Evolutionary conservation across 495 filamentous ascomycete species (phyloP).

Genomic region (Bryoglossum gracile): DNA sequence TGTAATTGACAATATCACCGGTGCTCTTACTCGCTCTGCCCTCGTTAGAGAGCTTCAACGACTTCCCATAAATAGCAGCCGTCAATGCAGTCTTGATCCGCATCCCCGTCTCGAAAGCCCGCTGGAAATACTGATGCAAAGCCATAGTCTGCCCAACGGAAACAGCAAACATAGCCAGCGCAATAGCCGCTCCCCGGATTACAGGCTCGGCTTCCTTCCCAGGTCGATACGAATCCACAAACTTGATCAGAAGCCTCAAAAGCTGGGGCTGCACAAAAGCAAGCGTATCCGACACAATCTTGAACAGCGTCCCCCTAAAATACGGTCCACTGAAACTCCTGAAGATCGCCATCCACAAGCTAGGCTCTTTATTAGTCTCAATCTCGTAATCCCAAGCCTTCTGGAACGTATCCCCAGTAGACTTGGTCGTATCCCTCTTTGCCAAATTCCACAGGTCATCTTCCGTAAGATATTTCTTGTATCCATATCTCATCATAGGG

Average conservation of each 20-base stretch:
- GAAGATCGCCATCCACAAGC: conserved; percentile 88
- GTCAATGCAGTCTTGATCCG: conserved; percentile 85
- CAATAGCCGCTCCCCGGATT: conserved; percentile 78
- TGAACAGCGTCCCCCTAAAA: conserved; percentile 70
- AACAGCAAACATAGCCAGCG: conserved; percentile 84
- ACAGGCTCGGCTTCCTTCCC: conserved; percentile 53
- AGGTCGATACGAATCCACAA: conserved; percentile 69
- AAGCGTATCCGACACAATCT: conserved; percentile 73
- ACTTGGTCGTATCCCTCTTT: conserved; percentile 66
- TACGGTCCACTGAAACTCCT: conserved; percentile 81
- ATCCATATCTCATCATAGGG: conserved; percentile 92
- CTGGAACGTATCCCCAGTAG: conserved; percentile 59
- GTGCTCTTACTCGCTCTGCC: conserved; percentile 86
- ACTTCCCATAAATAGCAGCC: conserved; percentile 87
- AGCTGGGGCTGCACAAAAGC: conserved; percentile 91
- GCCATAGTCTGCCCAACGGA: conserved; percentile 74
- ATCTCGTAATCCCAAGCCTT: conserved; percentile 72
- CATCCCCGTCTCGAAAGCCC: conserved; percentile 93
- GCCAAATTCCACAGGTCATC: conserved; percentile 95
- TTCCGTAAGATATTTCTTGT: conserved; percentile 86
- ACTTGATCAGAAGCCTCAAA: conserved; percentile 74
- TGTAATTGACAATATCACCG: conserved; percentile 97
- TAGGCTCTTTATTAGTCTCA: conserved; percentile 63
- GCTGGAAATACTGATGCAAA: conserved; percentile 94
- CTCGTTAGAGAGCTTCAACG: conserved; percentile 84